Evolutionary conservation across 306 rosid species (phyloP), one percentile per base, ranked within the genome.

Genomic region (Potentilla sterilis): DNA sequence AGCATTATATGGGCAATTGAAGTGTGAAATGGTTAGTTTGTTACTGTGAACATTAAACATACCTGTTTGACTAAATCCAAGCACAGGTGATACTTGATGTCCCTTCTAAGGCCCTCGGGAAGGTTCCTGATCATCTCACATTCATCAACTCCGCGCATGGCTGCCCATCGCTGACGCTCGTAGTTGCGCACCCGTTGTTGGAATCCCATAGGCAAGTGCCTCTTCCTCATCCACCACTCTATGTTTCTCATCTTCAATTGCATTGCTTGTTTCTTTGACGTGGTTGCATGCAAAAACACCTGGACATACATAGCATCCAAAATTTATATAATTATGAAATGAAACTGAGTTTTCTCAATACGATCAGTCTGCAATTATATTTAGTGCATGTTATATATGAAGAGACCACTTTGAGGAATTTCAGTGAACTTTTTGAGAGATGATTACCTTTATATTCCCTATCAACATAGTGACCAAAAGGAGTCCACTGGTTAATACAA

Each of bases 201-300:
- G 34, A 87, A 91, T 16, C 84, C 91, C 42, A 72, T 83, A 3
- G 98, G 98, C 84, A 95, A 79, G 0, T 54, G 82, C 86, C 97
- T 87, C 82, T 90, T 92, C 80, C 87, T 86, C 98, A 95, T 92
- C 98, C 97, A 92, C 98, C 97, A 92, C 74, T 95, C 98, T 6
- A 95, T 70, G 81, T 92, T 92, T 78, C 96, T 95, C 98, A 95
- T 95, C 86, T 82, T 90, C 77, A 92, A 73, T 75, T 89, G 89
- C 98, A 95, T 95, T 9, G 87, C 93, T 78, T 89, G 98, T 78
- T 95, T 95, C 88, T 95, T 95, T 12, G 97, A 95, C 70, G 97
- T 90, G 0, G 97, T 87, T 24, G 97, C 96, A 85, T 90, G 92
- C 80, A 92, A 73, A 88, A 95, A 95, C 69, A 95, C 98, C 98